Conservation (phyloP, 2,329 filamentous ascomycete species). For the Fusarium algeriense region DNA sequence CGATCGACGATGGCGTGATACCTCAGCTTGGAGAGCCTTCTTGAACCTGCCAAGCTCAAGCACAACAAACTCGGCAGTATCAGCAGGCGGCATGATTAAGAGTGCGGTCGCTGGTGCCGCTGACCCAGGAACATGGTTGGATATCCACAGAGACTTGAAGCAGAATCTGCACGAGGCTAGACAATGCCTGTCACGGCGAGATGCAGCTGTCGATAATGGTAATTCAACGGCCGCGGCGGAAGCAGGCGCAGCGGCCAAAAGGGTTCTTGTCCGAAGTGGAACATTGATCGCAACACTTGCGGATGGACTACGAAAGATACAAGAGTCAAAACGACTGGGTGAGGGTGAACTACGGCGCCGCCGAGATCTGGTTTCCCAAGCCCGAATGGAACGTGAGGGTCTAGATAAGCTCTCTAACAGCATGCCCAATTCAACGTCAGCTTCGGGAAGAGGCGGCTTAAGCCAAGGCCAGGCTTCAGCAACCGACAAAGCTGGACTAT, state of each 20-base stretch:
- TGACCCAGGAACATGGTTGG: conserved; percentile 79
- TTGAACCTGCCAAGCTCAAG: conserved; percentile 73
- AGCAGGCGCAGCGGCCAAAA: conserved; percentile 80
- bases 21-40: conserved; percentile 78
- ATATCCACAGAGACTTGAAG: conserved; percentile 81
- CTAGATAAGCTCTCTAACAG: conserved; percentile 78
- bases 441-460: conserved; percentile 56
- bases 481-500: conserved; percentile 63
- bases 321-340: conserved; percentile 69
- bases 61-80: conserved; percentile 61
- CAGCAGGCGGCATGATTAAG: conserved; percentile 59
- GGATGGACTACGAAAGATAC: conserved; percentile 71
- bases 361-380: conserved; percentile 76
- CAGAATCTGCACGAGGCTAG: conserved; percentile 73
- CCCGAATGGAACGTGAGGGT: conserved; percentile 79
- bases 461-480: conserved; percentile 62
- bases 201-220: conserved; percentile 61
- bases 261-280: conserved; percentile 75
- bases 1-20: conserved; percentile 82
- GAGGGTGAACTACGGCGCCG: conserved; percentile 81
- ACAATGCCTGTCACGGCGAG: conserved; percentile 73
- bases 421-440: conserved; percentile 51
- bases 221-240: conserved; percentile 64
- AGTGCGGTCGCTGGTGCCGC: conserved; percentile 58
- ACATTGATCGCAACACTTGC: conserved; percentile 73